These are phyloP conservation scores for Colletotrichum sp. DNA, from an alignment of 2,329 filamentous ascomycete genomes.

Conservation along the genomic window DNA sequence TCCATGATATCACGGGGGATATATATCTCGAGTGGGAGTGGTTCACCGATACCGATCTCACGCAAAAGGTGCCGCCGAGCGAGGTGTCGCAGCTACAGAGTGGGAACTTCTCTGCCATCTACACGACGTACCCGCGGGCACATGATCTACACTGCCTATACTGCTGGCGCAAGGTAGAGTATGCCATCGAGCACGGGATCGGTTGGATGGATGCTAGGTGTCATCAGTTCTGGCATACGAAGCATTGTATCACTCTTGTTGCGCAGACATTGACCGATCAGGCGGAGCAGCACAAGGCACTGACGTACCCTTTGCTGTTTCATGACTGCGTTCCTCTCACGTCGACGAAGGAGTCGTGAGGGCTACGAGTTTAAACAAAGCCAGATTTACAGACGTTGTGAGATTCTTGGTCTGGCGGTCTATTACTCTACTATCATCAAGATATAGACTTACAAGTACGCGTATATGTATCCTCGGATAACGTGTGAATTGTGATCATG, in stretches of 20 bases:
- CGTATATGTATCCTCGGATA: background rate
- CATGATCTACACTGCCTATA: background rate
- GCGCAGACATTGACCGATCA: background rate
- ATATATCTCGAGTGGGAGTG: background rate
- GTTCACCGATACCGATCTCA: background rate
- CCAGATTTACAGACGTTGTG: background rate
- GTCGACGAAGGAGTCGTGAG: background rate
- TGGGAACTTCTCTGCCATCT: background rate
- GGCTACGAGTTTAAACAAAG: background rate
- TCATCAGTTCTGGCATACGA: background rate
- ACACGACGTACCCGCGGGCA: background rate
- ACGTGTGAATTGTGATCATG: background rate
- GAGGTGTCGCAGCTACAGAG: background rate
- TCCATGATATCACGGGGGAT: background rate
- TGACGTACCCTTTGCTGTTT: background rate
- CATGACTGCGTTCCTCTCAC: background rate
- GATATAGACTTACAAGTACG: background rate
- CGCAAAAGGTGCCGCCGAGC: background rate
- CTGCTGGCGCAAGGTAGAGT: background rate
- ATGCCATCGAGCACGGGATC: background rate
- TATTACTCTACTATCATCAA: background rate
- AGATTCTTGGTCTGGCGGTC: background rate
- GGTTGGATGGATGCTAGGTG: background rate
- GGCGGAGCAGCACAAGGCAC: background rate
- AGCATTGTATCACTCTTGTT: background rate